Evolutionary conservation across 176 grass and related monocot species (phyloP), one percentile per base, ranked within the genome.

Genomic region (Oryza glaberrima): DNA sequence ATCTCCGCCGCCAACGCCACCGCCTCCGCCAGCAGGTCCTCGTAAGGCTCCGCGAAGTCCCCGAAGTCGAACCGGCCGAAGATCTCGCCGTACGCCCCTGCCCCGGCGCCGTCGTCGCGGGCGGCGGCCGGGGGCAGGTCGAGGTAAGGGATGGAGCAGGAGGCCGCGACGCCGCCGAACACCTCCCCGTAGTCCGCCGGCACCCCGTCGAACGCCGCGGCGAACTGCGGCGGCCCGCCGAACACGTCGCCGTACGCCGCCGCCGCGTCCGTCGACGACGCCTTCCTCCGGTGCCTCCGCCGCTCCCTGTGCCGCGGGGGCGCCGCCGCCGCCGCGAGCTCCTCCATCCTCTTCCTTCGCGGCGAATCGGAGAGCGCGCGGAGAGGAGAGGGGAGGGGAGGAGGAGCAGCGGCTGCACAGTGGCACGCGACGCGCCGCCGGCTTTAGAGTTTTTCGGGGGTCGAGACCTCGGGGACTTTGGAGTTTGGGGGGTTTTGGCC

Each of bases 61-160:
- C 80, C 80, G 19, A 92, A 94, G 67, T 96, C 96, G 65, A 78
- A 90, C 17, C 30, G 72, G 35, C 84, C 84, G 81, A 99, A 99
- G 81, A 99, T 90, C 90, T 96, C 96, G 9, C 86, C 84, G 80
- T 99, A 99, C 61, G 72, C 90, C 1, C 92, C 89, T 10, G 77
- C 69, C 6, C 74, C 85, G 9, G 13, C 48, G 34, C 38, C 77
- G 41, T 17, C 82, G 20, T 38, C 82, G 49, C 19, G 46, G 56
- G 52, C 69, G 2, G 43, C 41, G 47, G 87, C 84, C 9, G 82
- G 82, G 14, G 91, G 91, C 16, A 98, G 89, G 78, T 98, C 93
- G 76, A 98, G 96, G 69, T 90, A 93, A 13, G 96, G 96, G 56
- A 98, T 98, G 85, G 89, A 93, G 93, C 93, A 94, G 0, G 96